A percentile compares a stretch with the other conserved stretches of the same genome.
Evolutionary conservation across 2,329 filamentous ascomycete genomes (phyloP).

Genomic region (Cryphonectria radicalis): DNA sequence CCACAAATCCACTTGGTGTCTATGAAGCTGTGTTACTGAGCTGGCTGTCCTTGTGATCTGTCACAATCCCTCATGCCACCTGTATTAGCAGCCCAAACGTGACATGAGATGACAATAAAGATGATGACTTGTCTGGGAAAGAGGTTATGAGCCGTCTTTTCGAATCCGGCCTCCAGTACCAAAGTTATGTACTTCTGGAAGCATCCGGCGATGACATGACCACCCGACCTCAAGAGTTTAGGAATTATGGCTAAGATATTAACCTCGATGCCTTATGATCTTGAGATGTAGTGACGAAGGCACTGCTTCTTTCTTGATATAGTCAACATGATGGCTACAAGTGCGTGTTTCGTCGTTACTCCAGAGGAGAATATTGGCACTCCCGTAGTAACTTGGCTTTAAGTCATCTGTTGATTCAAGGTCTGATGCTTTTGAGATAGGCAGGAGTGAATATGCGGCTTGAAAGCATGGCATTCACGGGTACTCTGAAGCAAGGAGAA

Average conservation of each 20-base stretch:
- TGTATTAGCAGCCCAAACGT: background rate
- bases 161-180: background rate
- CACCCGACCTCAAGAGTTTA: background rate
- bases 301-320: background rate
- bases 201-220: background rate
- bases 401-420: no score
- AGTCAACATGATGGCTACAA: background rate
- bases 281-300: background rate
- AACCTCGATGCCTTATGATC: no score
- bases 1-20: background rate
- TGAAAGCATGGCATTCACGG: no score
- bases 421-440: no score
- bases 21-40: background rate
- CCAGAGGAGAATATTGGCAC: no score
- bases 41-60: background rate
- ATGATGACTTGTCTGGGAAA: background rate
- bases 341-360: background rate
- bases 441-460: no score
- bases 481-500: no score
- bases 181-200: background rate
- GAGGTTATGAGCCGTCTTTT: background rate
- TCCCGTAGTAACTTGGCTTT: no score
- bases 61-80: background rate
- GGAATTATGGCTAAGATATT: background rate
- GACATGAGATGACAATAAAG: background rate